Evolutionary conservation across 2,329 filamentous ascomycete species (phyloP).

Genomic region (Leptographium lundbergii): DNA sequence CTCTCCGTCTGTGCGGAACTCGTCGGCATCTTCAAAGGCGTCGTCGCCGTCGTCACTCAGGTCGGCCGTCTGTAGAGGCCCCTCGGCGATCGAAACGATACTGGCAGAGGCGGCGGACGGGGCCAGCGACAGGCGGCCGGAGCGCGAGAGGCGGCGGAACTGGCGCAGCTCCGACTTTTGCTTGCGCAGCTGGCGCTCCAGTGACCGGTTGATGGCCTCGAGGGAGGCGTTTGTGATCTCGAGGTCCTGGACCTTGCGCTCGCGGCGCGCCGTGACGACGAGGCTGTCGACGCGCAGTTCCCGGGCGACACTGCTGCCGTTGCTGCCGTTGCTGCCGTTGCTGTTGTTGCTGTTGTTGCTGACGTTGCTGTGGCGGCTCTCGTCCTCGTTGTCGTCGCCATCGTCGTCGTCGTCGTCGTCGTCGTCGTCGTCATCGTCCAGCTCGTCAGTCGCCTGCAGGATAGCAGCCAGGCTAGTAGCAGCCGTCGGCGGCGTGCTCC

Average conservation of each 20-base stretch:
- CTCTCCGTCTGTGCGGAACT: background rate
- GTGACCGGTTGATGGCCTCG: slow-evolving; percentile 83
- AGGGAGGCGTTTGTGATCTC: slow-evolving; percentile 95
- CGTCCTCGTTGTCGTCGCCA: background rate
- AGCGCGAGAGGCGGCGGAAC: slow-evolving; percentile 72
- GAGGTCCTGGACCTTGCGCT: slow-evolving; percentile 89
- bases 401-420: slow-evolving; percentile 2
- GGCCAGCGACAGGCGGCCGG: slow-evolving; percentile 57
- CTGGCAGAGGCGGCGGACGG: slow-evolving; percentile 23
- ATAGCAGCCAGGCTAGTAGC: slow-evolving; percentile 36
- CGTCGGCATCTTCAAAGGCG: slow-evolving; percentile 14
- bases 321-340: slow-evolving; percentile 10
- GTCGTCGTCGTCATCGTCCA: slow-evolving; percentile 19
- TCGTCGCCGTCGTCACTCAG: slow-evolving; percentile 35
- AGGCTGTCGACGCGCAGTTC: slow-evolving; percentile 51
- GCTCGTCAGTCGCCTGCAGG: slow-evolving; percentile 41
- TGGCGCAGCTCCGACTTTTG: slow-evolving; percentile 80
- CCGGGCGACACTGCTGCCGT: slow-evolving; percentile 32
- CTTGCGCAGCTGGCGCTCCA: slow-evolving; percentile 84
- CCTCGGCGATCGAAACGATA: slow-evolving; percentile 27
- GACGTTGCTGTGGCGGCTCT: slow-evolving; percentile 13
- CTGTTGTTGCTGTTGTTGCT: slow-evolving; percentile 11
- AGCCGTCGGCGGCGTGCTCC: slow-evolving; percentile 1
- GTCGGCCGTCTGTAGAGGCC: slow-evolving; percentile 24
- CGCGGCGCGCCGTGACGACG: slow-evolving; percentile 76